Base-by-base conservation (phyloP, 306 rosid genomes). In the Lagenaria siceraria region DNA sequence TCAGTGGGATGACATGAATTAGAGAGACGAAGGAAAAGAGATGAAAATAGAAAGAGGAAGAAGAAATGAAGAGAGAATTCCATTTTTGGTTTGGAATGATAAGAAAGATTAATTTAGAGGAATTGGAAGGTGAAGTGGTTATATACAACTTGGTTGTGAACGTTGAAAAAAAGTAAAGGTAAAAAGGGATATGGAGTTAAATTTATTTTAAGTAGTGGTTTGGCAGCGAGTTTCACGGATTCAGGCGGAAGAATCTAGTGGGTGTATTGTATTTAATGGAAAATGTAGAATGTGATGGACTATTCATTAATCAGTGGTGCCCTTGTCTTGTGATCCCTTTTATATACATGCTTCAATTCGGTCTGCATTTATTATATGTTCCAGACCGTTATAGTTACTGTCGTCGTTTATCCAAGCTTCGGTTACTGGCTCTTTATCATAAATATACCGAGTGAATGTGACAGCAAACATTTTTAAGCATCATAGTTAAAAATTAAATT, bases 1-100 rank as follows among this genome's bases (percentile, higher is more conserved):
- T 88, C 91, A 8, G 84, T 82, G 6, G 36, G 74, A 49, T 84
- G 83, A 24, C 91, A 88, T 3, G 96, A 81, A 62, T 84, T 36
- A 0, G 5, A 73, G 17, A 35, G 59, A 10, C 75, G 51, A 48
- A 83, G 68, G 12, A 68, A 15, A 78, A 87, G 65, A 51, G 49
- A 36, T 4, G 33, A 21, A 42, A 29, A 21, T 5, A 68, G 77
- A 35, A 58, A 15, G 78, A 87, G 71, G 51, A 87, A 43, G 60
- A 77, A 21, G 63, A 76, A 19, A 70, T 19, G 9, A 62, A 81
- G 75, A 33, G 64, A 18, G 76, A 79, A 68, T 15, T 62, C 76
- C 86, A 80, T 48, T 13, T 6, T 48, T 11, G 17, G 52, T 11
- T 48, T 48, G 1, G 52, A 40, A 29, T 29, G 43, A 38, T 14